Percentiles rank a stretch among this genome's conserved stretches.
Conservation (phyloP, 2,329 filamentous ascomycete genomes). For the Fusarium devonianum region DNA sequence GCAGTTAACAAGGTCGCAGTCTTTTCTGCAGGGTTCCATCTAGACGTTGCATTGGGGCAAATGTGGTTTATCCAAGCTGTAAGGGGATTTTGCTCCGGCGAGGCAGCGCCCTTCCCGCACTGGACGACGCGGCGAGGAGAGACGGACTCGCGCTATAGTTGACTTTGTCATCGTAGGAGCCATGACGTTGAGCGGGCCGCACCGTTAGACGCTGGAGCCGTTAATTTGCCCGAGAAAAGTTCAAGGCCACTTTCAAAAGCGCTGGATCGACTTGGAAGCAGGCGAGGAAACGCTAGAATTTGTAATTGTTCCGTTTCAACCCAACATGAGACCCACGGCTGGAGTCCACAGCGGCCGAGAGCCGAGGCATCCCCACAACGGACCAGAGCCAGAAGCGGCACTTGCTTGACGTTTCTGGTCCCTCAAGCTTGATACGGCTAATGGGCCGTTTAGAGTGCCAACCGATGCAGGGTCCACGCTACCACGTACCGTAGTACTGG, state of each 20-base stretch:
- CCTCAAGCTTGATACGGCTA: conserved; percentile 7
- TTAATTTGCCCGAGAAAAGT: no score
- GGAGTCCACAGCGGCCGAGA: not conserved
- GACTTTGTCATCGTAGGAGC: conserved; percentile 7
- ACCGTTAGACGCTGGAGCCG: conserved; percentile 10
- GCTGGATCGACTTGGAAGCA: no score
- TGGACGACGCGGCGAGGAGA: not conserved
- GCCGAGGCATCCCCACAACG: conserved; percentile 15
- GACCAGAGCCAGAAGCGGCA: not conserved
- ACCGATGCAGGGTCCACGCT: not conserved
- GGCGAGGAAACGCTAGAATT: no score
- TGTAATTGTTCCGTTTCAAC: conserved; percentile 5
- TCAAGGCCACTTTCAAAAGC: no score
- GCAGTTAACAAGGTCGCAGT: not conserved
- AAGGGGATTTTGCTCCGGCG: conserved; percentile 22
- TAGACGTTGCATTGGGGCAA: no score
- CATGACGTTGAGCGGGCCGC: conserved; percentile 18
- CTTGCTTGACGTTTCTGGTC: conserved; percentile 2
- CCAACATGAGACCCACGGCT: not conserved
- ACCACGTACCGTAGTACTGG: no score
- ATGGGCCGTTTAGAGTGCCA: conserved; percentile 12
- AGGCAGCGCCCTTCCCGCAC: conserved; percentile 22
- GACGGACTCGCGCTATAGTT: not conserved
- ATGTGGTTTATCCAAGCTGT: conserved; percentile 3
- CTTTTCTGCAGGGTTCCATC: no score